Percentiles rank a stretch among this genome's conserved stretches.
These are phyloP conservation scores for Lomentospora prolificans DNA, from an alignment of 2,329 filamentous ascomycete genomes.

Conservation along the genomic window DNA sequence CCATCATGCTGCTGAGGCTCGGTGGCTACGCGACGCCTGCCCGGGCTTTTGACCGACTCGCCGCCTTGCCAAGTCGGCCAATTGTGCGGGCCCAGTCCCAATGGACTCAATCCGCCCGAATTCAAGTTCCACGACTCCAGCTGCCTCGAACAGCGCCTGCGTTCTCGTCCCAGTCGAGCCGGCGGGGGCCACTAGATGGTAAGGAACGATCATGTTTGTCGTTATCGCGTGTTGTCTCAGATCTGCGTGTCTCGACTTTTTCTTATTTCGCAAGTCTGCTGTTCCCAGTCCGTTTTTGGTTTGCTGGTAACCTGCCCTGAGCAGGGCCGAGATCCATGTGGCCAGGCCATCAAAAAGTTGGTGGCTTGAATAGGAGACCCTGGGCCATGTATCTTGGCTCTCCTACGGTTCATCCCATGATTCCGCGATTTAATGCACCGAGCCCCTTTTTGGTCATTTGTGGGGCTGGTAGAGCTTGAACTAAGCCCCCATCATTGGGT, in stretches of 20 bases:
- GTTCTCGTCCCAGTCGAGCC: not conserved
- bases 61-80: slow-evolving; percentile 13
- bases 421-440: no score
- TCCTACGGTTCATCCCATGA: no score
- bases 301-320: no score
- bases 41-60: not conserved
- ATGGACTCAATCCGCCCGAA: not conserved
- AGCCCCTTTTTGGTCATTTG: no score
- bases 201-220: not conserved
- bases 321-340: no score
- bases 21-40: not conserved
- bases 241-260: slow-evolving; percentile 1
- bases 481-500: no score
- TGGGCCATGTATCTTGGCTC: no score
- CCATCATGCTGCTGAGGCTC: slow-evolving; percentile 1
- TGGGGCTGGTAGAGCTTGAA: no score
- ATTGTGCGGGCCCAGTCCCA: slow-evolving; percentile 13
- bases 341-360: no score
- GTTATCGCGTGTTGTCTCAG: not conserved
- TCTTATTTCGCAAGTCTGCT: not conserved
- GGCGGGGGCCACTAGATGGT: not conserved
- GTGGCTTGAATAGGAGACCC: no score
- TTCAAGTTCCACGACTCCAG: not conserved
- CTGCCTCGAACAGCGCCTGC: not conserved
- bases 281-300: no score